phyloP scores from a whole-genome alignment of 495 filamentous ascomycete genomes.

The Aspergillus steynii region DNA sequence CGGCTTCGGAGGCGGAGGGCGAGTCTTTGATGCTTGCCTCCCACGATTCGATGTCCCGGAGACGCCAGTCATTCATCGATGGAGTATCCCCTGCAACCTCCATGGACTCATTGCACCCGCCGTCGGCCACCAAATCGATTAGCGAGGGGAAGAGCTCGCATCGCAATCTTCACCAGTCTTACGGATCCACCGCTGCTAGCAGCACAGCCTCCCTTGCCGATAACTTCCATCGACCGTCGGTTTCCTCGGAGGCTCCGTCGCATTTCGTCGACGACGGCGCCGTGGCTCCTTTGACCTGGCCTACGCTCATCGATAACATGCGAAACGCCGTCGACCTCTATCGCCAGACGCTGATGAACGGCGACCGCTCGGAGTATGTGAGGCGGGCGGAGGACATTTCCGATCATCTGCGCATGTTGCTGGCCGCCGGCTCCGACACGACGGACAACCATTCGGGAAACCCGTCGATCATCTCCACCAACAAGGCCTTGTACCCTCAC shows the following conservation, averaged over 20 bases:
- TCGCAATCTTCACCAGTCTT: slow-evolving; percentile 24
- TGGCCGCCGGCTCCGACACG: slow-evolving; percentile 91
- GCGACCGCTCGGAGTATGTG: slow-evolving; percentile 86
- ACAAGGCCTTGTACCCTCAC: slow-evolving; percentile 93
- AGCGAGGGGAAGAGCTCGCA: slow-evolving; percentile 26
- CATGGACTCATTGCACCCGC: slow-evolving; percentile 79
- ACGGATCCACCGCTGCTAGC: slow-evolving; percentile 29
- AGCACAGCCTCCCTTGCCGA: slow-evolving; percentile 39
- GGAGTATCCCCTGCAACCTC: slow-evolving; percentile 87
- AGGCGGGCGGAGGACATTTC: slow-evolving; percentile 93
- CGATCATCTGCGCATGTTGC: slow-evolving; percentile 88
- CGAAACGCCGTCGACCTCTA: slow-evolving; percentile 83
- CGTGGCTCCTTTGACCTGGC: slow-evolving; percentile 79
- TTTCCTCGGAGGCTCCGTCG: slow-evolving; percentile 65
- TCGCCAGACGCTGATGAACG: slow-evolving; percentile 75
- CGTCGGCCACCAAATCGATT: slow-evolving; percentile 49
- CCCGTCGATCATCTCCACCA: slow-evolving; percentile 97
- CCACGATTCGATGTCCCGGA: slow-evolving; percentile 57
- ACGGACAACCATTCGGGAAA: slow-evolving; percentile 99
- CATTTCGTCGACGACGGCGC: slow-evolving; percentile 85
- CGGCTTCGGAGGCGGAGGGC: slow-evolving; percentile 84
- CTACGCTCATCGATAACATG: slow-evolving; percentile 86
- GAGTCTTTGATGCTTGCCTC: slow-evolving; percentile 60
- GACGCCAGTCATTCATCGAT: slow-evolving; percentile 67
- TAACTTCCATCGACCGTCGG: slow-evolving; percentile 44